Evolutionary conservation across 768 basidiomycete genomes (phyloP).

Genomic region (Boletales sp.): DNA sequence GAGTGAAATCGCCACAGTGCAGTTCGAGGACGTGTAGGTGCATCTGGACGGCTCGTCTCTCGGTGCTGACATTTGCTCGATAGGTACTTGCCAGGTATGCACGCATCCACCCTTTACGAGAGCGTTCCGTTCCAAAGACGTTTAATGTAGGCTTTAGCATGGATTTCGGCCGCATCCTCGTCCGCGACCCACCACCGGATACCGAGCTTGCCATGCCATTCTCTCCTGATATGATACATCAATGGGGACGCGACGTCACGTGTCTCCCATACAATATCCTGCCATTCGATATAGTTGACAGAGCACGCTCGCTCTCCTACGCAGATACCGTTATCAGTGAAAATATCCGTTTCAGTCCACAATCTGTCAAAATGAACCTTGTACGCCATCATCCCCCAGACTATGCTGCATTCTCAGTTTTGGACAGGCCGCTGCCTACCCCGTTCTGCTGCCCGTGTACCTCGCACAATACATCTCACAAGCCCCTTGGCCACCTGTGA

Average conservation of each 20-base stretch:
- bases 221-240: constrained; percentile 42
- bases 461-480: constrained; percentile 46
- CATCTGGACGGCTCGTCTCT: neutral
- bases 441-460: constrained; percentile 63
- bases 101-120: neutral
- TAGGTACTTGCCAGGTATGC: constrained; percentile 31
- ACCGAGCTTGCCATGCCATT: constrained; percentile 41
- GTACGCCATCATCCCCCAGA: constrained; percentile 31
- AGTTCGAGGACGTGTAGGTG: constrained; percentile 48
- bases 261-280: constrained; percentile 56
- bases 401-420: constrained; percentile 2
- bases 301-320: constrained; percentile 32
- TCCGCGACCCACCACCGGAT: constrained; percentile 29
- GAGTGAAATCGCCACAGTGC: constrained; percentile 29
- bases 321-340: constrained; percentile 35
- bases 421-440: constrained; percentile 54
- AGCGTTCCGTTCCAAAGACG: neutral
- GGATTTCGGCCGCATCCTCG: constrained; percentile 42
- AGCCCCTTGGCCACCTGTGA: constrained; percentile 26
- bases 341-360: constrained; percentile 40
- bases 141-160: constrained; percentile 14
- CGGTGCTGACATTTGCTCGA: constrained; percentile 10
- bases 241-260: constrained; percentile 46
- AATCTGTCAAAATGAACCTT: constrained; percentile 42
- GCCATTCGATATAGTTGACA: constrained; percentile 49